phyloP scores from a whole-genome alignment of 2,329 filamentous ascomycete genomes.

The Nothopassalora personata region DNA sequence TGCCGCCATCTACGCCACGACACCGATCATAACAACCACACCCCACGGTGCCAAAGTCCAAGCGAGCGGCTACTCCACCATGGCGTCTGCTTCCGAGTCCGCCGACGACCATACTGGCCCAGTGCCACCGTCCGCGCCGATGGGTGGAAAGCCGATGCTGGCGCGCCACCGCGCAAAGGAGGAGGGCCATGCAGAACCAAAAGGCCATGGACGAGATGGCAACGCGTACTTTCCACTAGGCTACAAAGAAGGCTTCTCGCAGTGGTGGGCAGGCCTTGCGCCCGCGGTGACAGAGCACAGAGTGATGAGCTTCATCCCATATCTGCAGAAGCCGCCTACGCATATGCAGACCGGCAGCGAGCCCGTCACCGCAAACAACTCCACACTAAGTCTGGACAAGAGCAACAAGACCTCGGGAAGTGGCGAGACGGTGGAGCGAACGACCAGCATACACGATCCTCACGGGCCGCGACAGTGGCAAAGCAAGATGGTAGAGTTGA shows the following conservation, averaged over 20 bases:
- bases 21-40: background rate
- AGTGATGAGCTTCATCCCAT: constrained; percentile 80
- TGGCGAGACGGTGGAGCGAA: constrained; percentile 37
- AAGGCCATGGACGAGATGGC: constrained; percentile 6
- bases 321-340: constrained; percentile 66
- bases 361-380: constrained; percentile 40
- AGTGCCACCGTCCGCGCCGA: constrained; percentile 9
- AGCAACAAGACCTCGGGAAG: constrained; percentile 29
- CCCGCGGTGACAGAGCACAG: constrained; percentile 79
- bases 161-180: constrained; percentile 31
- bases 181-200: constrained; percentile 16
- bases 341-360: constrained; percentile 59
- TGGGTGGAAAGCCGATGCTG: constrained; percentile 29
- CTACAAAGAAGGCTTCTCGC: constrained; percentile 84
- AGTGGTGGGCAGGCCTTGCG: constrained; percentile 90
- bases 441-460: constrained; percentile 57
- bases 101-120: constrained; percentile 15
- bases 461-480: constrained; percentile 82
- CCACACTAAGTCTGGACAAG: constrained; percentile 36
- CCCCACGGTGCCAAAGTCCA: background rate
- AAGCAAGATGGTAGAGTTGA: constrained; percentile 75
- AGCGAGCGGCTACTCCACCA: constrained; percentile 22
- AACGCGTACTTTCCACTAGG: constrained; percentile 66
- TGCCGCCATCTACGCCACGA: constrained; percentile 1
- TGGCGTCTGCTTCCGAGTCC: constrained; percentile 27